Percentiles rank a stretch among this genome's conserved stretches.
These are phyloP conservation scores for Coniferiporia sulphurascens DNA, from an alignment of 1,284 basidiomycete species.

Conservation along the genomic window DNA sequence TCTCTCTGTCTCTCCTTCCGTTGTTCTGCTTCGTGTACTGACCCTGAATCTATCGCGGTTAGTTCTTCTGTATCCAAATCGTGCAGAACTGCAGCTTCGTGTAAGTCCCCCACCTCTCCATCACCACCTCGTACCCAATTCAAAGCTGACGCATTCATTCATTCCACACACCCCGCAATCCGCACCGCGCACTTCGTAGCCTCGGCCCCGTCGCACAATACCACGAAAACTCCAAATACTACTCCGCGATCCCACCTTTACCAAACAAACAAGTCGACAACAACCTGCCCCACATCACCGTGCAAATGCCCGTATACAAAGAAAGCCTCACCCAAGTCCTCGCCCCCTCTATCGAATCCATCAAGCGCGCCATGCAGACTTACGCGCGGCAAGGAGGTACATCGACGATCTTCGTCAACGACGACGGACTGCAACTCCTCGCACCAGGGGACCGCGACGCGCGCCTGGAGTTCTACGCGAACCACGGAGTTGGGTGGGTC, in stretches of 20 bases:
- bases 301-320: constrained; percentile 81
- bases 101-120: constrained; percentile 9
- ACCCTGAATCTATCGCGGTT: no score
- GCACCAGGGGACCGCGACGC: constrained; percentile 57
- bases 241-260: constrained; percentile 54
- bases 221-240: constrained; percentile 68
- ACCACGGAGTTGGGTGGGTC: constrained; percentile 80
- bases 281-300: constrained; percentile 65
- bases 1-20: not conserved
- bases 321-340: constrained; percentile 44
- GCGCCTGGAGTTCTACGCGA: constrained; percentile 71
- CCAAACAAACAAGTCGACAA: constrained; percentile 60
- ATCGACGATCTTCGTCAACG: constrained; percentile 71
- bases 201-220: constrained; percentile 75
- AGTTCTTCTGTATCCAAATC: constrained; percentile 65
- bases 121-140: no score
- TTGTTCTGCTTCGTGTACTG: not conserved
- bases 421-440: constrained; percentile 69
- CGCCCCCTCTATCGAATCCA: constrained; percentile 66
- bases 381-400: constrained; percentile 81
- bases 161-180: no score
- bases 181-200: no score
- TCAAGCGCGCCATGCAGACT: constrained; percentile 85
- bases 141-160: no score
- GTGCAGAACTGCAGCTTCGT: constrained; percentile 56